These are phyloP conservation scores for Ophiocytium majus DNA, from an alignment of 352 stramenopile genomes.

Conservation along the genomic window DNA sequence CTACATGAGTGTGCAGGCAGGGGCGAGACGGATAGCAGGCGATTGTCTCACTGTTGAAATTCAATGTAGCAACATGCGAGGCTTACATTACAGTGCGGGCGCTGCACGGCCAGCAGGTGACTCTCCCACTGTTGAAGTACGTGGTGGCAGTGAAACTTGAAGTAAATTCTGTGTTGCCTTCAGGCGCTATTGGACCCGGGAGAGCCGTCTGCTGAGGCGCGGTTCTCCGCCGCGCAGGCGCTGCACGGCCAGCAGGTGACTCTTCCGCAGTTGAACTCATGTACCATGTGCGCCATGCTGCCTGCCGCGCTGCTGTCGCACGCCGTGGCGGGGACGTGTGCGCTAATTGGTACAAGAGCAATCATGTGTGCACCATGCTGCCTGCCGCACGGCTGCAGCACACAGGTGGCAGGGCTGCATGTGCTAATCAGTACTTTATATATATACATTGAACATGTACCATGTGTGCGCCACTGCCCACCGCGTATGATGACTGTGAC, in stretches of 20 bases:
- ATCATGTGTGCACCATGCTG: not conserved
- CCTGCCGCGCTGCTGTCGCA: not conserved
- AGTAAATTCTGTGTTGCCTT: no score
- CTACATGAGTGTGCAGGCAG: no score
- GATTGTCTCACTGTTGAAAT: no score
- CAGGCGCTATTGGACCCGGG: not conserved
- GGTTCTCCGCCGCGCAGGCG: not conserved
- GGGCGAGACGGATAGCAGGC: no score
- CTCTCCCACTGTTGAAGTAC: no score
- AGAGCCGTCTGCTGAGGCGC: not conserved
- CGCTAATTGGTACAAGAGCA: not conserved
- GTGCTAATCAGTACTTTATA: no score
- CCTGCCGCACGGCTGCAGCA: not conserved
- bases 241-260: not conserved
- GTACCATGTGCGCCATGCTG: not conserved
- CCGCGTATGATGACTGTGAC: not conserved
- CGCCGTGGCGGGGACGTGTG: no score
- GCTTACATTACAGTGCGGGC: not conserved
- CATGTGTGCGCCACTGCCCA: not conserved
- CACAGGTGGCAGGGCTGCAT: not conserved
- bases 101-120: not conserved
- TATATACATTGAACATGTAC: not conserved
- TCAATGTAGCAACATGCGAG: no score
- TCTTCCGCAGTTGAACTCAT: not conserved
- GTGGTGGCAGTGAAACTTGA: no score